Evolutionary conservation across 108 stramenopile genomes (phyloP).

Genomic region (Nitzschia putrida): DNA sequence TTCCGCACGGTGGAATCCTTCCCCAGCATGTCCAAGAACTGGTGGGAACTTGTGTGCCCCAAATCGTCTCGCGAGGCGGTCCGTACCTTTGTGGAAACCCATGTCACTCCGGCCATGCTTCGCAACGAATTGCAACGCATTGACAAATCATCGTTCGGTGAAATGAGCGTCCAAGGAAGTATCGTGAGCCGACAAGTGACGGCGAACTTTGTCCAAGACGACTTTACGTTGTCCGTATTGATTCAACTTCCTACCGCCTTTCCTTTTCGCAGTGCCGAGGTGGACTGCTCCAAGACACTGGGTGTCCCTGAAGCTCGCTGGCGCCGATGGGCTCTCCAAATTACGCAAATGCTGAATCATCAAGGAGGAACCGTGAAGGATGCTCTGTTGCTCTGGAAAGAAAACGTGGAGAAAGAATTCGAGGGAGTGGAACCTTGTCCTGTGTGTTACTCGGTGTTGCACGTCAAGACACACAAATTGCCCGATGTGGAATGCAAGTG

Average conservation of each 20-base stretch:
- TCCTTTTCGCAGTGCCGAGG: conserved; percentile 80
- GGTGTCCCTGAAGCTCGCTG: conserved; percentile 74
- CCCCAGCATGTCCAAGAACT: conserved; percentile 71
- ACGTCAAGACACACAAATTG: conserved; percentile 85
- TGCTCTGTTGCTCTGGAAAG: conserved; percentile 94
- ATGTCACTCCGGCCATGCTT: conserved; percentile 73
- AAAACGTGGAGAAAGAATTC: conserved; percentile 96
- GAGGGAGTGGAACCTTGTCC: conserved; percentile 99
- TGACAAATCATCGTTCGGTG: conserved; percentile 60
- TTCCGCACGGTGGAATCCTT: conserved; percentile 76
- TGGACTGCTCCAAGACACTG: conserved; percentile 79
- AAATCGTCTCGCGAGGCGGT: conserved; percentile 49
- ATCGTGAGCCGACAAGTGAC: conserved; percentile 69
- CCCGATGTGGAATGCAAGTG: conserved; percentile 85
- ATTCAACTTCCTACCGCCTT: conserved; percentile 74
- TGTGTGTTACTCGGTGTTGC: conserved; percentile 94
- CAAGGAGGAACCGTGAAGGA: conserved; percentile 85
- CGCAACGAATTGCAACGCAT: conserved; percentile 66
- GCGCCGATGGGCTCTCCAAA: conserved; percentile 80
- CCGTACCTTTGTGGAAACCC: conserved; percentile 66
- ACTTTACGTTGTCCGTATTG: conserved; percentile 75
- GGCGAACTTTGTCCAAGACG: conserved; percentile 84
- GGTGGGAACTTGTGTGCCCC: conserved; percentile 83
- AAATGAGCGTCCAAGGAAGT: conserved; percentile 79
- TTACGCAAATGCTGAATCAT: conserved; percentile 83